phyloP scores from a whole-genome alignment of 2,329 filamentous ascomycete species.

The Nigrograna mackinnonii region DNA sequence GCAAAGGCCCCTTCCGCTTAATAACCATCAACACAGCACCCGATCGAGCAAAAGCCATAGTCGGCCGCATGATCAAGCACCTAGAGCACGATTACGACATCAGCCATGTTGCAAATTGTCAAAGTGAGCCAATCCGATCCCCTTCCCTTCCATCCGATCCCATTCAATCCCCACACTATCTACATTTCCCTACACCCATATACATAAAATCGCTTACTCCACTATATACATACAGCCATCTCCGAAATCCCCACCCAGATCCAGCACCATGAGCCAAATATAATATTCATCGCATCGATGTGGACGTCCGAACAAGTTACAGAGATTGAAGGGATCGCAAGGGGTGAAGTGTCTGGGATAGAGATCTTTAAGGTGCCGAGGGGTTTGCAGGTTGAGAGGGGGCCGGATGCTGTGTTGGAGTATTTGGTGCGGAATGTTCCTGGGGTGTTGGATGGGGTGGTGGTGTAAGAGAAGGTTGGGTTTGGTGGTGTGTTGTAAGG shows the following conservation, averaged over 20 bases:
- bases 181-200: background rate
- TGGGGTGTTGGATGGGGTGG: background rate
- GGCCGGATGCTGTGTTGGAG: slow-evolving; percentile 60
- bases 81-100: slow-evolving; percentile 68
- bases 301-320: slow-evolving; percentile 56
- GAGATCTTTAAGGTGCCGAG: slow-evolving; percentile 58
- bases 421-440: slow-evolving; percentile 14
- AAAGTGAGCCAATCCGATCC: slow-evolving; percentile 49
- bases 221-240: slow-evolving; percentile 44
- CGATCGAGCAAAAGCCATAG: slow-evolving; percentile 64
- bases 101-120: slow-evolving; percentile 63
- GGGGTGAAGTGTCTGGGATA: slow-evolving; percentile 50
- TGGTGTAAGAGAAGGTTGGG: too few relatives aligned
- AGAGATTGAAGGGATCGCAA: slow-evolving; percentile 50
- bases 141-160: background rate
- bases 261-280: slow-evolving; percentile 55
- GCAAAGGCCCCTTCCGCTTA: slow-evolving; percentile 61
- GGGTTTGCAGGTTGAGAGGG: slow-evolving; percentile 57
- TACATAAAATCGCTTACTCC: background rate
- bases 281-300: slow-evolving; percentile 67
- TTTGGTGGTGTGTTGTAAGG: too few relatives aligned
- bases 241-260: slow-evolving; percentile 61
- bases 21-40: slow-evolving; percentile 71
- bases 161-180: background rate
- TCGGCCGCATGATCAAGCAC: slow-evolving; percentile 63